phyloP scores from a whole-genome alignment of 192 early-diverging fungal species.

The Allomyces macrogynus region DNA sequence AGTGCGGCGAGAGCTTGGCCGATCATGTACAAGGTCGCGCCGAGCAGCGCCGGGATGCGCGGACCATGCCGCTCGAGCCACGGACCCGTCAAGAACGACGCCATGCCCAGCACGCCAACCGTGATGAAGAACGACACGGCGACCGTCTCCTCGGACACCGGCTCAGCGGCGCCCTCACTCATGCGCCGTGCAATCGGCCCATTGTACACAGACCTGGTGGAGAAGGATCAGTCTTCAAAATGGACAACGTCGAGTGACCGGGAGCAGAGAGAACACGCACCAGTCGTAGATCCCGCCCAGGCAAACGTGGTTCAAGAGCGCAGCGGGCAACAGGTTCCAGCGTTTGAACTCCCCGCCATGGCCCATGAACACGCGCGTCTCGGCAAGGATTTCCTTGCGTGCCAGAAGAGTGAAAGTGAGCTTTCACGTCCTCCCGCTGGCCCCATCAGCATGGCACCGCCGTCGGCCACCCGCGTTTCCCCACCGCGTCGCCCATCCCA shows the following conservation, averaged over 20 bases:
- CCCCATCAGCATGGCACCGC: too few relatives aligned
- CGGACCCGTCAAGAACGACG: conserved; percentile 31
- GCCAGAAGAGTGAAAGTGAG: too few relatives aligned
- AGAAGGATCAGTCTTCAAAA: too few relatives aligned
- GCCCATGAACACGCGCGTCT: too few relatives aligned
- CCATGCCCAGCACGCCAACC: conserved; percentile 29
- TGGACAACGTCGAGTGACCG: too few relatives aligned
- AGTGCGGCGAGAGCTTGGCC: conserved; percentile 34
- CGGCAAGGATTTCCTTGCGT: too few relatives aligned
- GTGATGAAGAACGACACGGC: conserved; percentile 41
- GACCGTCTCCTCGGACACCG: conserved; percentile 18
- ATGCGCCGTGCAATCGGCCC: conserved; percentile 29
- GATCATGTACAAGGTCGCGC: conserved; percentile 21
- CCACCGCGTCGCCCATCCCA: too few relatives aligned
- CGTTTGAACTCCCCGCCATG: conserved; percentile 20
- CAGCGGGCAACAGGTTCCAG: conserved; percentile 37
- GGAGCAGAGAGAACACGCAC: too few relatives aligned
- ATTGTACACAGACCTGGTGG: conserved; percentile 30
- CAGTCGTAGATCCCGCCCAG: conserved; percentile 42
- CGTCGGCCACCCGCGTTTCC: too few relatives aligned
- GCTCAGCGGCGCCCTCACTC: conserved; percentile 1
- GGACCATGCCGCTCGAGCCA: conserved; percentile 39
- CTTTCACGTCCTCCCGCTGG: too few relatives aligned
- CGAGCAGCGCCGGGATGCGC: conserved; percentile 24
- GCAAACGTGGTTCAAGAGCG: conserved; percentile 37